phyloP scores from a whole-genome alignment of 257 asterid genomes.

The Scutellaria galericulata region DNA sequence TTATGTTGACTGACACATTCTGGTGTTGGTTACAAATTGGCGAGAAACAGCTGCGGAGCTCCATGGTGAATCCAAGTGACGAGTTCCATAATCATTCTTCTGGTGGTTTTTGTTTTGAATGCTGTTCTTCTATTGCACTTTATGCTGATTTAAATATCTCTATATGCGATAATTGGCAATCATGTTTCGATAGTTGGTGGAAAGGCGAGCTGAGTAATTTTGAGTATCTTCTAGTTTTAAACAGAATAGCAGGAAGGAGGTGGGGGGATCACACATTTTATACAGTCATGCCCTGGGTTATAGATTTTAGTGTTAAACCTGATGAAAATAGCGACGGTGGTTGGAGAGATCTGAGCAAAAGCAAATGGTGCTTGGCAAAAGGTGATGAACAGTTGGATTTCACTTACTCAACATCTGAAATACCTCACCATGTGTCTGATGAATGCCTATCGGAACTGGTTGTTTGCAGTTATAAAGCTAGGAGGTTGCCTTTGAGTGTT shows the following conservation, averaged over 20 bases:
- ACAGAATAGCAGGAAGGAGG: conserved; percentile 89
- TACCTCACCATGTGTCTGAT: conserved; percentile 96
- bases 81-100: conserved; percentile 36
- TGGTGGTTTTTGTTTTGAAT: conserved; percentile 49
- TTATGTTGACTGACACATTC: conserved; percentile 67
- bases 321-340: conserved; percentile 68
- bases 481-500: conserved; percentile 90
- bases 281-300: conserved; percentile 94
- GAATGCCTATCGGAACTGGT: conserved; percentile 98
- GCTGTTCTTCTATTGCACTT: conserved; percentile 64
- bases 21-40: conserved; percentile 86
- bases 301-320: conserved; percentile 82
- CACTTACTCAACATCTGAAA: conserved; percentile 93
- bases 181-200: conserved; percentile 86
- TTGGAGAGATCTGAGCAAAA: conserved; percentile 94
- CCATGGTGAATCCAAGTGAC: conserved; percentile 42
- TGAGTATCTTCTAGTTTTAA: conserved; percentile 86
- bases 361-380: conserved; percentile 98
- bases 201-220: conserved; percentile 89
- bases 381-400: conserved; percentile 99
- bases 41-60: conserved; percentile 51
- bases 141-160: conserved; percentile 69
- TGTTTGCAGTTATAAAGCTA: conserved; percentile 98
- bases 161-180: conserved; percentile 62
- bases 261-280: conserved; percentile 97